Base-by-base conservation (phyloP, 1,284 basidiomycete genomes). In the Amylostereum chailletii region DNA sequence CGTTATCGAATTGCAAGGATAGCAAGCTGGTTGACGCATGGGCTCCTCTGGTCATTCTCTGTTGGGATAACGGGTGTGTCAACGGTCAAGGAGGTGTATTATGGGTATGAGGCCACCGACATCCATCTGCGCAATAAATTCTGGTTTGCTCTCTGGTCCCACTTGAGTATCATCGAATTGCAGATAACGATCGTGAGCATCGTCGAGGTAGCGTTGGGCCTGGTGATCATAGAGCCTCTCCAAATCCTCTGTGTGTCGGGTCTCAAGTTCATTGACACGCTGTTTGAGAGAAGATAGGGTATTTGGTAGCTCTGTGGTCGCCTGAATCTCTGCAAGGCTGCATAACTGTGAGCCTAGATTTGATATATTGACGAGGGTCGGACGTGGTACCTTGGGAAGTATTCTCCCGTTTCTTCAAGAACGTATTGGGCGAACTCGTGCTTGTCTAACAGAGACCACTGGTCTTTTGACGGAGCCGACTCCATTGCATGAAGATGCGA, bases 201-300 rank as follows among this genome's bases (percentile, higher is more conserved):
- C 65, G 19, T 67, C 62, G 31, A 57, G 55, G 47, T 75, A 74
- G 46, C 75, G 69, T 11, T 66, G 58, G 3, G 66, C 68, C 8
- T 77, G 72, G 47, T 69, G 65, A 26, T 53, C 52, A 51, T 70
- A 71, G 26, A 79, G 60, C 11, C 65, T 58, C 39, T 71, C 62
- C 3, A 81, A 63, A 52, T 78, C 71, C 29, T 62, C 57, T 4
- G 63, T 36, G 51, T 78, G 72, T 43, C 71, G 65, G 31, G 58
- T 50, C 48, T 68, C 65, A 43, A 73, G 58, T 27, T 64, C 59
- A 42, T 56, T 57, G 50, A 79, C 70, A 11, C 65, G 67, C 39
- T 66, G 59, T 34, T 64, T 58, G 39, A 71, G 2, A 44, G 30
- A 54, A 0, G 58, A 57, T 33, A 62, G 39, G 1, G 67, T 68